Evolutionary conservation across 768 basidiomycete species (phyloP).

Genomic region (Tremella fuciformis): DNA sequence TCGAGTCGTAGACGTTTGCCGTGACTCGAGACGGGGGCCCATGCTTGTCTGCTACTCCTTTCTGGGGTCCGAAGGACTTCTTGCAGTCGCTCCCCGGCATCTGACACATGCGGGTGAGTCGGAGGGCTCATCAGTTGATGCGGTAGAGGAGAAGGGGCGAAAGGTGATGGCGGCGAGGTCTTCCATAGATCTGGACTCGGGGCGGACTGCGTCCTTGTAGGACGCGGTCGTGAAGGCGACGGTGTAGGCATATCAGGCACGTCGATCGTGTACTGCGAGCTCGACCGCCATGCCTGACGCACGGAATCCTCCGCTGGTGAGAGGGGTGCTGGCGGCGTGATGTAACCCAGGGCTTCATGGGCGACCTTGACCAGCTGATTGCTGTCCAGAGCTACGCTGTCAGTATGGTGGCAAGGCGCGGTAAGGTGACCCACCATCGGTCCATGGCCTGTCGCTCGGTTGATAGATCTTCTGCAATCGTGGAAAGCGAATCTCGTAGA

Average conservation of each 20-base stretch:
- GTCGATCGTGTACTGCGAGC: slow-evolving; percentile 13
- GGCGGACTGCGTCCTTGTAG: not conserved
- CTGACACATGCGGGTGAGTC: not conserved
- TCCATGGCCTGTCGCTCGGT: slow-evolving; percentile 64
- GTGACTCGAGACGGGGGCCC: not conserved
- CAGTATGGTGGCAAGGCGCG: not conserved
- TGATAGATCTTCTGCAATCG: slow-evolving; percentile 70
- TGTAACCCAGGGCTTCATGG: slow-evolving; percentile 32
- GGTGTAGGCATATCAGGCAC: slow-evolving; percentile 23
- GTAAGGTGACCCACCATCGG: slow-evolving; percentile 52
- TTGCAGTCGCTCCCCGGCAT: not conserved
- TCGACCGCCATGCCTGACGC: slow-evolving; percentile 23
- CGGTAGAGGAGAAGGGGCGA: not conserved
- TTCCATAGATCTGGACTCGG: not conserved
- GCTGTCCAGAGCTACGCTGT: slow-evolving; percentile 21
- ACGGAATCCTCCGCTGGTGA: slow-evolving; percentile 25
- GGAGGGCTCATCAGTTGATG: not conserved
- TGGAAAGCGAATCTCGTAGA: slow-evolving; percentile 81
- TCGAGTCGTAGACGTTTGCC: not conserved
- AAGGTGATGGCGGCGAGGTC: not conserved
- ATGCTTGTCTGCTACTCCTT: not conserved
- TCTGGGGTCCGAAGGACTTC: not conserved
- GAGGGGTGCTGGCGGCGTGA: slow-evolving; percentile 1
- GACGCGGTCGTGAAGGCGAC: not conserved
- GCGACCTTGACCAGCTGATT: slow-evolving; percentile 22